Conservation (phyloP, 1,284 basidiomycete species). For the Ganoderma resinaceum region DNA sequence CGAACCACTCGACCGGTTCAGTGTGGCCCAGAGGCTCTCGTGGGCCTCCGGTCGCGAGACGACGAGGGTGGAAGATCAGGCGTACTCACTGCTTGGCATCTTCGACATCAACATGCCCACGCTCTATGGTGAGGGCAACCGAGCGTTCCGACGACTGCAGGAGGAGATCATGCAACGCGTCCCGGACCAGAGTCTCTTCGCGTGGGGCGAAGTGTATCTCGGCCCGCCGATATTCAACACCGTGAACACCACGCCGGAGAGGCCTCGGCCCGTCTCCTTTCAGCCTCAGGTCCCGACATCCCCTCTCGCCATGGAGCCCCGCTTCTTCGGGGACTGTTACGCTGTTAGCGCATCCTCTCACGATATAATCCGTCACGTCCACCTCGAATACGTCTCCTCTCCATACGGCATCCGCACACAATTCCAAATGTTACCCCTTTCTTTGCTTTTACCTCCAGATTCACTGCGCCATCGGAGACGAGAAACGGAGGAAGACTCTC, state of each 20-base stretch:
- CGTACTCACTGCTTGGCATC: neutral
- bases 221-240: neutral
- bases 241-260: neutral
- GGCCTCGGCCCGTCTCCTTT: neutral
- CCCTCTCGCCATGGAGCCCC: neutral
- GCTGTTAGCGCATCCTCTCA: neutral
- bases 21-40: slow-evolving; percentile 2
- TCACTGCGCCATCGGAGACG: neutral
- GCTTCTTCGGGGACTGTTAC: neutral
- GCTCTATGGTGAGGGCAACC: neutral
- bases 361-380: neutral
- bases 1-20: neutral
- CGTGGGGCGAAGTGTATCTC: neutral
- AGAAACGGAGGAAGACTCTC: neutral
- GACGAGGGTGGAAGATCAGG: neutral
- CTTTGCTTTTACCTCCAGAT: neutral
- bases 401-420: neutral
- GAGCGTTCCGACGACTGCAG: neutral
- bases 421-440: neutral
- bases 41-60: slow-evolving; percentile 1
- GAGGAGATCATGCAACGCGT: slow-evolving; percentile 1
- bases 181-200: slow-evolving; percentile 2
- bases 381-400: neutral
- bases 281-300: neutral
- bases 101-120: slow-evolving; percentile 2